Evolutionary conservation across 495 filamentous ascomycete genomes (phyloP), one percentile per base, ranked within the genome.

Genomic region (Parmelia sp.): DNA sequence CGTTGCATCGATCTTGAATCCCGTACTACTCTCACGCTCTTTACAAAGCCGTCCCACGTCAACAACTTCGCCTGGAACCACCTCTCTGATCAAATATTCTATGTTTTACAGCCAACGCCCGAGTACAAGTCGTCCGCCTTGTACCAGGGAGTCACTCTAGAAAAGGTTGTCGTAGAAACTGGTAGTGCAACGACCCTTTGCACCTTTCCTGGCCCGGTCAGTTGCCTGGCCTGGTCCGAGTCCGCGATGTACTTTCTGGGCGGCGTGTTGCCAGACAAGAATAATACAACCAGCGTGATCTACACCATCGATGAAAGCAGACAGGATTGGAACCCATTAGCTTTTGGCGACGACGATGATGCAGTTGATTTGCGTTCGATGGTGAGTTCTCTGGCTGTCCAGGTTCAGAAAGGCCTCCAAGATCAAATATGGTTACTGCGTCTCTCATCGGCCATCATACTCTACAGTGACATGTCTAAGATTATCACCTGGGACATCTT

Each of bases 61-160:
- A 60, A 33, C n/a, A n/a, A 65, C 17, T 57, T 65, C 47, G 42
- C 47, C 15, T 68, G 63, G 66, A 66, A 55, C 19, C 31, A 29
- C 9, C 33, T 56, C 29, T 65, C 66, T 12, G 53, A 27, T 7
- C 23, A 61, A 14, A 60, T 68, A 11, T 42, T 59, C 14, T 61
- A 55, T 57, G 57, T 44, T n/a, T 44, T 40, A 5, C 56, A 65
- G 45, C 29, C 36, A 23, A 65, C 42, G 10, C 66, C 66, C 15
- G 66, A 60, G 21, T 3, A 57, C 1, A 45, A 66, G 14, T 55
- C 62, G 25, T 36, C 35, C 35, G 62, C 62, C 15, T n/a, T 57
- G 15, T 40, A 58, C 9, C 15, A 64, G 19, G 62, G 62, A 11
- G 37, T 58, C 29, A 42, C 35, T 4, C 58, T 64, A 6, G 51